Evolutionary conservation across 805 yeast genomes (phyloP).

Genomic region (Monosporozyma yasuniensis): DNA sequence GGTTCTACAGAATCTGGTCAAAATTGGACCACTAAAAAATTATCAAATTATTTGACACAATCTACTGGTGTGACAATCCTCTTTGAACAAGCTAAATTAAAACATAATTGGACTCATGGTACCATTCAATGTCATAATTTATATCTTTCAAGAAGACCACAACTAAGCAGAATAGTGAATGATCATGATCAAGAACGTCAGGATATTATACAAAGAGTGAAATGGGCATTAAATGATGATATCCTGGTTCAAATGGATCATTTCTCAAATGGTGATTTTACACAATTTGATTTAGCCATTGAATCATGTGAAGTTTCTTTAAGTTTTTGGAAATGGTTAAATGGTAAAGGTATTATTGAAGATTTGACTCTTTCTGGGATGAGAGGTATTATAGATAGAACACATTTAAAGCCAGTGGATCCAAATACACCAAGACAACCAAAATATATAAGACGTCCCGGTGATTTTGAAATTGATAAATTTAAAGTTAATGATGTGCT

Average conservation of each 20-base stretch:
- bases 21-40: conserved; percentile 69
- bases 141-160: conserved; percentile 76
- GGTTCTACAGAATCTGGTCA: conserved; percentile 45
- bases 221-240: conserved; percentile 26
- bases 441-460: conserved; percentile 59
- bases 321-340: conserved; percentile 78
- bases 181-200: conserved; percentile 7
- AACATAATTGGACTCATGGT: conserved; percentile 93
- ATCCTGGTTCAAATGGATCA: conserved; percentile 30
- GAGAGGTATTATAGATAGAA: conserved; percentile 87
- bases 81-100: conserved; percentile 89
- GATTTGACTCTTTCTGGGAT: conserved; percentile 75
- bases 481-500: conserved; percentile 79
- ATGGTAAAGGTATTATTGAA: conserved; percentile 79
- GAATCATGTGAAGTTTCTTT: conserved; percentile 76
- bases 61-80: conserved; percentile 77
- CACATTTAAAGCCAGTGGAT: conserved; percentile 75
- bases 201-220: conserved; percentile 55
- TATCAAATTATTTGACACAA: conserved; percentile 76
- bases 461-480: conserved; percentile 86
- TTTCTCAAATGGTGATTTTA: conserved; percentile 85
- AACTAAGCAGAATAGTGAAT: not conserved
- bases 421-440: conserved; percentile 72
- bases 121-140: conserved; percentile 78
- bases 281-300: conserved; percentile 87